A percentile compares a stretch with the other conserved stretches of the same genome.
phyloP scores from a whole-genome alignment of 495 filamentous ascomycete species.

The Aspergillus campestris region DNA sequence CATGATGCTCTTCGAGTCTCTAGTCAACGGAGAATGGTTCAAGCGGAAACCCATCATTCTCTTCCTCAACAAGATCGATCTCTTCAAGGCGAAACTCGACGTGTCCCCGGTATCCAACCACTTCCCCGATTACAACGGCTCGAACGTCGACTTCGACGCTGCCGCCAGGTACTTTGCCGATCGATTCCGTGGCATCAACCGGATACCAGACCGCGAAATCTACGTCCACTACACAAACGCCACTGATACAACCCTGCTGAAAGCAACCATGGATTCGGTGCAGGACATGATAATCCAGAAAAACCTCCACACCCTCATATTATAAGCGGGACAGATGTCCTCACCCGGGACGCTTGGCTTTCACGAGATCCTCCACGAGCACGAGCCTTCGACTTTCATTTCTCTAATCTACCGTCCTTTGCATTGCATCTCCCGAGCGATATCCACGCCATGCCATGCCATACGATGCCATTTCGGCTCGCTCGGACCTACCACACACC shows the following conservation, averaged over 20 bases:
- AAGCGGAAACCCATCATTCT: conserved; percentile 91
- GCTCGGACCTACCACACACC: no score
- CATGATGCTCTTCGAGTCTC: conserved; percentile 94
- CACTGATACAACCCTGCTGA: conserved; percentile 89
- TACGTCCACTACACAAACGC: conserved; percentile 93
- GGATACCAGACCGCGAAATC: conserved; percentile 77
- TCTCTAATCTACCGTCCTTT: conserved; percentile 13
- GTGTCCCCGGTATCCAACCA: conserved; percentile 76
- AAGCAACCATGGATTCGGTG: conserved; percentile 94
- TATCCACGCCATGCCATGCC: no score
- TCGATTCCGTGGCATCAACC: conserved; percentile 80
- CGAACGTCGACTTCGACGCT: conserved; percentile 44
- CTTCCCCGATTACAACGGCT: conserved; percentile 83
- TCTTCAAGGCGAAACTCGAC: conserved; percentile 84
- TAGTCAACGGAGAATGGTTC: conserved; percentile 97
- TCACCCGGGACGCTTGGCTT: conserved; percentile 13
- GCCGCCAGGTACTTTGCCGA: conserved; percentile 82
- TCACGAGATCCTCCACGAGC: conserved; percentile 17
- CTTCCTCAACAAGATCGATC: conserved; percentile 98
- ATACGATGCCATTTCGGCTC: no score
- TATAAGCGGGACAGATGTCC: conserved; percentile 64
- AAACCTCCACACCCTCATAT: conserved; percentile 88
- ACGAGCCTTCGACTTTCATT: conserved; percentile 19
- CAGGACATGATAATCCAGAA: conserved; percentile 99
- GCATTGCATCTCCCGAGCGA: conserved; percentile 14